Conservation (phyloP, 2,329 filamentous ascomycete species). For the Aspergillus fumigatiaffinis region DNA sequence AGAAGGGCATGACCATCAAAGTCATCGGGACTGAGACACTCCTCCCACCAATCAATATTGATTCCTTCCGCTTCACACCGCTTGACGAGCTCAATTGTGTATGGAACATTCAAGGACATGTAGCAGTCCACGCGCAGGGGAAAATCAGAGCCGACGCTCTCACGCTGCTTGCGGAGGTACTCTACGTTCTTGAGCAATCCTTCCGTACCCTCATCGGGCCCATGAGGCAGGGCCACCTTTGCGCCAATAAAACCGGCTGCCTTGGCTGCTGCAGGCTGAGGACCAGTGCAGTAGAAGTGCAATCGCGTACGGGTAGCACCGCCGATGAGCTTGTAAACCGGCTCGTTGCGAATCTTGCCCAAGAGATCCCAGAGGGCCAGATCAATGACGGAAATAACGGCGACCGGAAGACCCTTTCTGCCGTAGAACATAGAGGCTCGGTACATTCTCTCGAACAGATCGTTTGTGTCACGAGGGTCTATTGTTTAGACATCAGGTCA, state of each 20-base stretch:
- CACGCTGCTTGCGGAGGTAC: slow-evolving; percentile 79
- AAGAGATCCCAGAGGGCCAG: slow-evolving; percentile 88
- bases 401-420: slow-evolving; percentile 82
- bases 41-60: slow-evolving; percentile 96
- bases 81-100: slow-evolving; percentile 87
- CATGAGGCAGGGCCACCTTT: slow-evolving; percentile 86
- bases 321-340: slow-evolving; percentile 91
- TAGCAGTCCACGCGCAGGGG: slow-evolving; percentile 96
- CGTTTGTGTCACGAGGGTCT: slow-evolving; percentile 87
- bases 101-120: slow-evolving; percentile 89
- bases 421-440: slow-evolving; percentile 94
- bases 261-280: slow-evolving; percentile 74
- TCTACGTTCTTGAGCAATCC: slow-evolving; percentile 86
- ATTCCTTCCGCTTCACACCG: slow-evolving; percentile 74
- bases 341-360: slow-evolving; percentile 86
- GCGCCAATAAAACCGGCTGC: slow-evolving; percentile 85
- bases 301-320: slow-evolving; percentile 80
- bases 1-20: slow-evolving; percentile 85
- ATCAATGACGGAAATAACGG: slow-evolving; percentile 91
- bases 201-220: slow-evolving; percentile 77
- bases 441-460: slow-evolving; percentile 96
- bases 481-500: slow-evolving; percentile 1
- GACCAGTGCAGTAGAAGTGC: slow-evolving; percentile 92
- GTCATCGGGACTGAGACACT: slow-evolving; percentile 87
- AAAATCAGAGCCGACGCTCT: slow-evolving; percentile 82